phyloP scores from a whole-genome alignment of 1,139 yeast genomes.

The Blastobotrys proliferans region DNA sequence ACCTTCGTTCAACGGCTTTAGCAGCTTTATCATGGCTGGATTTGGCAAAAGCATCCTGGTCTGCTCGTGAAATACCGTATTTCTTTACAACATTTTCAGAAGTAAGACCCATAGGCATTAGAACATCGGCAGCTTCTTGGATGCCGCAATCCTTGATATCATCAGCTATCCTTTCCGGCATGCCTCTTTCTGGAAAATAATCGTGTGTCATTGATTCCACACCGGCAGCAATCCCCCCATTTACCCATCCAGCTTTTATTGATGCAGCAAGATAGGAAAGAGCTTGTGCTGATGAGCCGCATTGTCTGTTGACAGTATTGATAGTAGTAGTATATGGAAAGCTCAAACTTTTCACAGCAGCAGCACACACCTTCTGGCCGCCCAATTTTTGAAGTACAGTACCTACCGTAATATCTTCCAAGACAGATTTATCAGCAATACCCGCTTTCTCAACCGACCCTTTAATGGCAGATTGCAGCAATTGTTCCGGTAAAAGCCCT shows the following conservation, averaged over 20 bases:
- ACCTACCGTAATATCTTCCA: slow-evolving; percentile 37
- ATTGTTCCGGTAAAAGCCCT: slow-evolving; percentile 38
- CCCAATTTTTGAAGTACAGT: slow-evolving; percentile 37
- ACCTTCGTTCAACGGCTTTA: slow-evolving; percentile 38
- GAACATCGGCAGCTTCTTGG: slow-evolving; percentile 30
- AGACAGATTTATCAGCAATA: slow-evolving; percentile 31
- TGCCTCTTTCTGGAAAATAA: slow-evolving; percentile 42
- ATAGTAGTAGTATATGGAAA: slow-evolving; percentile 41
- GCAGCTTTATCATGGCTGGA: slow-evolving; percentile 39
- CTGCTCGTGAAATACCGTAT: slow-evolving; percentile 32
- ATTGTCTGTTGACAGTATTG: too few relatives aligned
- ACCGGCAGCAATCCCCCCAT: slow-evolving; percentile 42
- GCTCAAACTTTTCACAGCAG: slow-evolving; percentile 37
- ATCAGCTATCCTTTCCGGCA: slow-evolving; percentile 34
- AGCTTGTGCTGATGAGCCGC: slow-evolving; percentile 44
- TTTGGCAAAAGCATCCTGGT: slow-evolving; percentile 40
- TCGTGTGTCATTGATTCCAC: slow-evolving; percentile 46
- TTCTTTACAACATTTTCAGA: slow-evolving; percentile 37
- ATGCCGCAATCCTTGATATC: slow-evolving; percentile 24
- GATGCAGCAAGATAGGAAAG: slow-evolving; percentile 37
- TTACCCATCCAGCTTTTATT: slow-evolving; percentile 36
- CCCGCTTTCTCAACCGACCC: slow-evolving; percentile 34
- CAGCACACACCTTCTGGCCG: slow-evolving; percentile 37
- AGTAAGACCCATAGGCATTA: slow-evolving; percentile 42
- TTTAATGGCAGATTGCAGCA: slow-evolving; percentile 34